Percentiles rank a stretch among this genome's conserved stretches.
Conservation (phyloP, 495 filamentous ascomycete species). For the Neurospora discreta region DNA sequence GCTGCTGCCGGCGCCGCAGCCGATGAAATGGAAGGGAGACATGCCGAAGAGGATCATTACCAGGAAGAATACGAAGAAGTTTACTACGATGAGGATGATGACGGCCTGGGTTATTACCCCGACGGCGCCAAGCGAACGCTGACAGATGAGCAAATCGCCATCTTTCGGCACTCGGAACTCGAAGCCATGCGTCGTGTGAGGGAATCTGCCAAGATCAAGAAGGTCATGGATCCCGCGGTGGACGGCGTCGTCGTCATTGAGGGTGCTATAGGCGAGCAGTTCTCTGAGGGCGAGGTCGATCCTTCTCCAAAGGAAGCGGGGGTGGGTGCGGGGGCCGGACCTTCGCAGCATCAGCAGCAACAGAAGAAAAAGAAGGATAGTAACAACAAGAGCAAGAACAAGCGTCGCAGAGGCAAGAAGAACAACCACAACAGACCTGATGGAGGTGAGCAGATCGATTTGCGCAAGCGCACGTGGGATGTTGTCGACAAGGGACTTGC, state of each 20-base stretch:
- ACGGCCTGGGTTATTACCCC: constrained; percentile 75
- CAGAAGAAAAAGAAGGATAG: constrained; percentile 15
- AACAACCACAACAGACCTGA: constrained; percentile 27
- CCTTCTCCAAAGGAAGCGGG: constrained; percentile 13
- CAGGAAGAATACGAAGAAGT: constrained; percentile 21
- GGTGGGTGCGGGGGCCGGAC: neutral
- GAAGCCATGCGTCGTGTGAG: constrained; percentile 50
- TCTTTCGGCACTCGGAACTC: constrained; percentile 85
- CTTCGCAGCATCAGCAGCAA: constrained; percentile 5
- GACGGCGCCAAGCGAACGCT: constrained; percentile 86
- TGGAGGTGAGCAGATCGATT: constrained; percentile 37
- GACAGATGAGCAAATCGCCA: constrained; percentile 82
- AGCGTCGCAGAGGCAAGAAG: constrained; percentile 13
- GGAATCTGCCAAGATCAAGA: constrained; percentile 12
- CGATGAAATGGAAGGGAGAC: neutral
- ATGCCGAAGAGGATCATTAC: neutral
- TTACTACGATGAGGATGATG: constrained; percentile 36
- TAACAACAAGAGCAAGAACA: neutral
- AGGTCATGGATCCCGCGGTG: constrained; percentile 6
- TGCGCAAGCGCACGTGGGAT: constrained; percentile 50
- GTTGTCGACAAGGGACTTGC: constrained; percentile 40
- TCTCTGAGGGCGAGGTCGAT: constrained; percentile 20
- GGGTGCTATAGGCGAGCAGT: constrained; percentile 1
- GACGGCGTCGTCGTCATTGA: constrained; percentile 2
- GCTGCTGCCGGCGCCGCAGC: neutral